phyloP scores from a whole-genome alignment of 129 eudicot genomes.

The Flaveria brownii region DNA sequence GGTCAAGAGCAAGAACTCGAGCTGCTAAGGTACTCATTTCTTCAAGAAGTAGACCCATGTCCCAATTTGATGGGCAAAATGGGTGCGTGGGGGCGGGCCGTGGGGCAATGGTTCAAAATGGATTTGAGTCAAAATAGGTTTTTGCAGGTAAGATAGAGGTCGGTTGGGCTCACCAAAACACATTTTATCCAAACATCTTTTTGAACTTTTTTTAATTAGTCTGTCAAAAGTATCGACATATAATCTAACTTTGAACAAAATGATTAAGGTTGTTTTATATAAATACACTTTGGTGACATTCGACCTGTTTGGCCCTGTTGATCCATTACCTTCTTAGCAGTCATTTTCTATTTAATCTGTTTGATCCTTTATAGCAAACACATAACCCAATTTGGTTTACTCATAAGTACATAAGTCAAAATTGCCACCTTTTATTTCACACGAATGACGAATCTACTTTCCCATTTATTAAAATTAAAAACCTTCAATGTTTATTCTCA shows the following conservation, averaged over 20 bases:
- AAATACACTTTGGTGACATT: slow-evolving; percentile 1
- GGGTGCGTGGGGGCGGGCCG: not conserved
- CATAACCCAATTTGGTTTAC: not conserved
- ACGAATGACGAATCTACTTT: not conserved
- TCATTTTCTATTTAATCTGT: not conserved
- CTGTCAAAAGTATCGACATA: not conserved
- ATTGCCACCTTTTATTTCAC: not conserved
- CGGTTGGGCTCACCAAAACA: not conserved
- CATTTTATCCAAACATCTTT: not conserved
- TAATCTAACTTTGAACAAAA: not conserved
- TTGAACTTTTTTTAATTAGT: not conserved
- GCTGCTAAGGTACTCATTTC: slow-evolving; percentile 70
- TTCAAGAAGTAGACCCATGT: not conserved
- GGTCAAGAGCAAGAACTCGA: slow-evolving; percentile 83
- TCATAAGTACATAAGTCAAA: not conserved
- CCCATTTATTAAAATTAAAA: not conserved
- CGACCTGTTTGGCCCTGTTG: not conserved
- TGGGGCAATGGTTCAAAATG: not conserved
- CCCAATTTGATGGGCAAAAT: not conserved
- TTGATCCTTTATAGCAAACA: not conserved
- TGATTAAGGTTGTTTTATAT: not conserved
- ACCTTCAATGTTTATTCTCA: slow-evolving; percentile 9
- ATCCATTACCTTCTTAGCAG: too few relatives aligned
- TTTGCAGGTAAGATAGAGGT: not conserved
- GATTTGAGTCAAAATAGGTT: not conserved